Base-by-base conservation (phyloP, 148 eudicot species). In the Tetragonia tetragonoides region DNA sequence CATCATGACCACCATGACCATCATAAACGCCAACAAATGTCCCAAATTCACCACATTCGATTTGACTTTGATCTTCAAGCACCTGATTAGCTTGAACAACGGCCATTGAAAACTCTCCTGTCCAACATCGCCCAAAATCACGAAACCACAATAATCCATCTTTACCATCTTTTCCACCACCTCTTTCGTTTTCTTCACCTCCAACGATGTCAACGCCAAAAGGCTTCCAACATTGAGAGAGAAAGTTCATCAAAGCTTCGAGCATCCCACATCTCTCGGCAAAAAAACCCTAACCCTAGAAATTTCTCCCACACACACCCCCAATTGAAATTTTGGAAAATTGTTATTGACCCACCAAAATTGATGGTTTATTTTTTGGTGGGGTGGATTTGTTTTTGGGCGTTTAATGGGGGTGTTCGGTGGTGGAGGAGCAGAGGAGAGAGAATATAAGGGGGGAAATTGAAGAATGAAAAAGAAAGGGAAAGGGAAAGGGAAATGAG, bases 1-100 rank as follows among this genome's bases (percentile, higher is more conserved):
- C 86, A 23, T 91, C 88, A 8, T 88, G 91, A 3, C 95, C 95
- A 38, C 91, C 92, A 63, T 91, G 95, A 11, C 95, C 95, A 51
- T 91, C 95, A 72, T 91, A 89, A 74, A 91, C 87, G 10, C 95
- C 95, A 28, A 91, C 88, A 41, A 91, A 91, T 0, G 92, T 86
- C 21, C 95, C 95, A 71, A 87, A 84, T 0, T 62, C 76, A 7
- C 87, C 91, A 34, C 89, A 84, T 79, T 89, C 91, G 53, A 91
- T 81, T 80, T 85, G 91, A 70, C 87, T 72, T 79, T 91, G 95
- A 66, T 91, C 95, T 61, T 89, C 92, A 20, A 91, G 82, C 44
- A 82, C 91, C 81, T 83, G 83, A 68, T 91, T 91, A 11, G 87
- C 95, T 77, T 91, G 95, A 38, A 86, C 86, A 39, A 89, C 90